A percentile compares a stretch with the other conserved stretches of the same genome.
These are phyloP conservation scores for Pythium biforme DNA, from an alignment of 352 stramenopile genomes.

Conservation along the genomic window DNA sequence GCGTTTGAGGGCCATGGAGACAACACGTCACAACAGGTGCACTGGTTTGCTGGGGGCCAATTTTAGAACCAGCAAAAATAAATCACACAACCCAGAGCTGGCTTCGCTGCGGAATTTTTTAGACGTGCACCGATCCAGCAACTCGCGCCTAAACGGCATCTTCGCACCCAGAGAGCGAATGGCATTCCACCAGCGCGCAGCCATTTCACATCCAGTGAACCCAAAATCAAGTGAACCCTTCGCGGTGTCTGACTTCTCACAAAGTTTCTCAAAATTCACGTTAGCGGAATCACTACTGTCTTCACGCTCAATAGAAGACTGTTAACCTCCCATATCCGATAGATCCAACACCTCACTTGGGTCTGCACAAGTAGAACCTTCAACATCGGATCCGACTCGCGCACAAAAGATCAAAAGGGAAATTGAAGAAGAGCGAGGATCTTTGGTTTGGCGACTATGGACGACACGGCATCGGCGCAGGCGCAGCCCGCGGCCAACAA, in stretches of 20 bases:
- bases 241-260: neutral
- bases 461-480: neutral
- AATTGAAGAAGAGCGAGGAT: constrained; percentile 1
- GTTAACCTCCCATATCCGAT: neutral
- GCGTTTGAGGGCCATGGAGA: neutral
- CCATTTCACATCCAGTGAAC: constrained; percentile 4
- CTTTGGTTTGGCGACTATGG: neutral
- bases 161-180: neutral
- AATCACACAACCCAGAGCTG: too few species aligned
- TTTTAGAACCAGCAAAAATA: neutral
- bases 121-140: neutral
- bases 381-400: neutral
- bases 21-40: neutral
- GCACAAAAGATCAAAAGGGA: neutral
- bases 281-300: neutral
- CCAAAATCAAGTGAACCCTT: constrained; percentile 1
- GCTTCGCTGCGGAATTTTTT: neutral
- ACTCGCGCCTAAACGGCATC: neutral
- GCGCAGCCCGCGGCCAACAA: neutral
- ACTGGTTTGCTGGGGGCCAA: neutral
- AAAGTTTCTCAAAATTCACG: neutral
- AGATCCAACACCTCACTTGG: neutral
- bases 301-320: neutral
- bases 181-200: neutral
- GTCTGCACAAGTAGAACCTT: neutral